phyloP scores from a whole-genome alignment of 2,329 filamentous ascomycete genomes.

The Verticillium nubilum region DNA sequence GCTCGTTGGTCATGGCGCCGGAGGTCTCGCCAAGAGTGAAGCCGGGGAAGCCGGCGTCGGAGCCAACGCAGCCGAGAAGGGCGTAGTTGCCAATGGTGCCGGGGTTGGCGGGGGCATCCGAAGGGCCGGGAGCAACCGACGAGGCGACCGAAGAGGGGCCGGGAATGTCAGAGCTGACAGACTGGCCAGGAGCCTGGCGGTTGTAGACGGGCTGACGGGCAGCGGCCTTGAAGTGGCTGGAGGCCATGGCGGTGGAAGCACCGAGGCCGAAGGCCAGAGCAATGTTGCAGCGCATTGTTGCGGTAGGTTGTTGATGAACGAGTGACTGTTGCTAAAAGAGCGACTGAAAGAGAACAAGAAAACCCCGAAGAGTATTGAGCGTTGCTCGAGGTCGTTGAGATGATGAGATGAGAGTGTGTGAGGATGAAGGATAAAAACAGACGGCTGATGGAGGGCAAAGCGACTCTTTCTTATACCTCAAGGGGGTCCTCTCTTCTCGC shows the following conservation, averaged over 20 bases:
- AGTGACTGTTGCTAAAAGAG: conserved; percentile 1
- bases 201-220: neutral
- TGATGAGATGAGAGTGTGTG: conserved; percentile 3
- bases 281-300: neutral
- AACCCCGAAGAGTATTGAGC: neutral
- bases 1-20: conserved; percentile 14
- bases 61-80: conserved; percentile 22
- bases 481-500: neutral
- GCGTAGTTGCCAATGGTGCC: conserved; percentile 12
- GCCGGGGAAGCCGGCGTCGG: conserved; percentile 18
- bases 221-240: neutral
- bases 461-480: conserved; percentile 1
- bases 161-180: neutral
- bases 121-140: neutral
- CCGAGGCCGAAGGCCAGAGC: conserved; percentile 1
- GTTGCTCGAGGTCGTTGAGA: neutral
- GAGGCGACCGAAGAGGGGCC: neutral
- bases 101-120: conserved; percentile 9
- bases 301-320: neutral
- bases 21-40: conserved; percentile 14
- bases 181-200: neutral
- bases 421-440: conserved; percentile 1
- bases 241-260: neutral
- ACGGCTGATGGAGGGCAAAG: neutral
- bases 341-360: conserved; percentile 2